Percentiles rank a stretch among this genome's conserved stretches.
Conservation (phyloP, 2,329 filamentous ascomycete genomes). For the Colletotrichum trifolii region DNA sequence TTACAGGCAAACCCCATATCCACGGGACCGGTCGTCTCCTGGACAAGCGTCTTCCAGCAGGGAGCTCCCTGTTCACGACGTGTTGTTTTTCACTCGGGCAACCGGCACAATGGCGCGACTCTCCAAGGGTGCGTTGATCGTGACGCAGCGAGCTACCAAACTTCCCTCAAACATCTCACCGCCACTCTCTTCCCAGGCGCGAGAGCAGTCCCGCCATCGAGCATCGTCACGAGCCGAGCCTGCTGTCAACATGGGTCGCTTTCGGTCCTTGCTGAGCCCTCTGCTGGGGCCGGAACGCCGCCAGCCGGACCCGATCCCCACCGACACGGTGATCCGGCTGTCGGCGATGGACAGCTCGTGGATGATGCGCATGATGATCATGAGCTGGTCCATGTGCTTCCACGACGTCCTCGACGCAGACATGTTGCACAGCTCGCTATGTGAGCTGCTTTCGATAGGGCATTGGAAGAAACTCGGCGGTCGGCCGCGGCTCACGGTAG, state of each 20-base stretch:
- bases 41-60: constrained; percentile 13
- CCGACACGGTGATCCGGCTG: constrained; percentile 39
- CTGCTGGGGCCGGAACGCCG: constrained; percentile 20
- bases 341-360: constrained; percentile 45
- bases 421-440: constrained; percentile 49
- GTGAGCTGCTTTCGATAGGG: constrained; percentile 51
- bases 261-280: constrained; percentile 27
- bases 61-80: constrained; percentile 9
- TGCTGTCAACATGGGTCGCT: background rate
- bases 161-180: too few relatives aligned
- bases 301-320: constrained; percentile 7
- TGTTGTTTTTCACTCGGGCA: background rate
- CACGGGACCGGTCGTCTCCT: background rate
- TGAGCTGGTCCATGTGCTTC: constrained; percentile 53
- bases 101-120: background rate
- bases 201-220: too few relatives aligned
- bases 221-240: background rate
- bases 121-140: too few relatives aligned
- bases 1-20: constrained; percentile 2
- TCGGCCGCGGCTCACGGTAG: constrained; percentile 52
- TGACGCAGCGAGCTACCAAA: too few relatives aligned
- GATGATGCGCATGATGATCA: constrained; percentile 45
- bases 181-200: too few relatives aligned
- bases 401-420: constrained; percentile 57
- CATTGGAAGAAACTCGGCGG: constrained; percentile 60